A percentile compares a stretch with the other conserved stretches of the same genome.
Evolutionary conservation across 371 early-diverging fungal species (phyloP).

Genomic region (Entomophthora muscae): DNA sequence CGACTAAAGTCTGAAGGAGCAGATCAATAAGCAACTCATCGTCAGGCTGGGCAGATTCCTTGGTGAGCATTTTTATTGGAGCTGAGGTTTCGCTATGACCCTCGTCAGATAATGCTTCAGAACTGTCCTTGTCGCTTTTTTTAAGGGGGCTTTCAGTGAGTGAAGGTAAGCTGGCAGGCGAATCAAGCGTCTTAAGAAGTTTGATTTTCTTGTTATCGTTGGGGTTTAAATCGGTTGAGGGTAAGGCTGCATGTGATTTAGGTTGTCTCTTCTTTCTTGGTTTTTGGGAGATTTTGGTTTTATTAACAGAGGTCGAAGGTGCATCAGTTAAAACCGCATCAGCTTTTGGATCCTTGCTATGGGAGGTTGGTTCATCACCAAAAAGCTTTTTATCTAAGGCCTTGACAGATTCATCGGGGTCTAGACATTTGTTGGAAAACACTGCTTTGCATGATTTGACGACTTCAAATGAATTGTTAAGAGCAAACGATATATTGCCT

Average conservation of each 20-base stretch:
- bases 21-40: slow-evolving; percentile 8
- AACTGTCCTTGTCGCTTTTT: background rate
- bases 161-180: no score
- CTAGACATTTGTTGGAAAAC: background rate
- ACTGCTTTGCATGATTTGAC: background rate
- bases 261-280: no score
- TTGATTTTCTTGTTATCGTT: background rate
- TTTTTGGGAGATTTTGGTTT: background rate
- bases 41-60: background rate
- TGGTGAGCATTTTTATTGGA: background rate
- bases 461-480: background rate
- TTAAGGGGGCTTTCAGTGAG: background rate
- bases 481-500: background rate
- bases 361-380: no score
- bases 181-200: background rate
- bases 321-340: background rate
- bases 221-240: background rate
- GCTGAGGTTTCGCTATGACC: background rate
- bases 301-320: background rate
- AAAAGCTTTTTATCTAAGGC: background rate
- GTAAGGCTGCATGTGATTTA: no score
- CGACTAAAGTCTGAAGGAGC: slow-evolving; percentile 4
- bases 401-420: background rate
- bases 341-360: no score
- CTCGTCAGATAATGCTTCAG: background rate